Evolutionary conservation across 257 asterid species (phyloP).

Genomic region (Thymus mandschuricus): DNA sequence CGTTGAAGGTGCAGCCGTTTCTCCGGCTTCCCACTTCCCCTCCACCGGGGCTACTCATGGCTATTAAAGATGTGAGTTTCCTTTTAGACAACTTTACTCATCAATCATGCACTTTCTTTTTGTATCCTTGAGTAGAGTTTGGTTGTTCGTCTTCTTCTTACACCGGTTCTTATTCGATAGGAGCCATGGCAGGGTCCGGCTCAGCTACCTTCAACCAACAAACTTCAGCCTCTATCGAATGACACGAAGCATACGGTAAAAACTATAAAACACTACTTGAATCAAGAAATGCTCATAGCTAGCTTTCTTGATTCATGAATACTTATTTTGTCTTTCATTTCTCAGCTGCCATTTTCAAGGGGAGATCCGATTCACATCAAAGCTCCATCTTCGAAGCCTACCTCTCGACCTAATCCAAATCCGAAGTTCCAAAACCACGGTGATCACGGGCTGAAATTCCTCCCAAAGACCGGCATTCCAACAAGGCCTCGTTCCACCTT

Average conservation of each 20-base stretch:
- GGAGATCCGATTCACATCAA: neutral
- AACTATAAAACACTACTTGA: no score
- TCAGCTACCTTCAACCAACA: neutral
- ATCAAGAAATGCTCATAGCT: neutral
- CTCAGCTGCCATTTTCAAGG: conserved; percentile 17
- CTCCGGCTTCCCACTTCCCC: conserved; percentile 12
- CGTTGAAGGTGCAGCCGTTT: neutral
- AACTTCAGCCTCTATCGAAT: neutral
- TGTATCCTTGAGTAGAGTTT: neutral
- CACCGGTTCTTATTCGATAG: conserved; percentile 14
- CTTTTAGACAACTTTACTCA: neutral
- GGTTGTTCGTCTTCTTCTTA: neutral
- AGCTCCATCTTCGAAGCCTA: conserved; percentile 10
- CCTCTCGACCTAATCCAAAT: neutral
- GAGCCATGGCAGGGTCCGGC: conserved; percentile 22
- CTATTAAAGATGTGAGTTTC: neutral
- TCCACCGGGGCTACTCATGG: neutral
- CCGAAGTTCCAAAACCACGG: neutral
- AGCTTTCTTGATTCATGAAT: neutral
- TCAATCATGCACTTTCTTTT: neutral
- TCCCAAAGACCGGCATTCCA: neutral
- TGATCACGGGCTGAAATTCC: neutral
- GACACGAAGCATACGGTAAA: neutral
- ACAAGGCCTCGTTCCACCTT: conserved; percentile 22
- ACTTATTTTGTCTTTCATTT: neutral